These are phyloP conservation scores for Cystoisospora suis DNA, from an alignment of 169 alveolate species.

Conservation along the genomic window DNA sequence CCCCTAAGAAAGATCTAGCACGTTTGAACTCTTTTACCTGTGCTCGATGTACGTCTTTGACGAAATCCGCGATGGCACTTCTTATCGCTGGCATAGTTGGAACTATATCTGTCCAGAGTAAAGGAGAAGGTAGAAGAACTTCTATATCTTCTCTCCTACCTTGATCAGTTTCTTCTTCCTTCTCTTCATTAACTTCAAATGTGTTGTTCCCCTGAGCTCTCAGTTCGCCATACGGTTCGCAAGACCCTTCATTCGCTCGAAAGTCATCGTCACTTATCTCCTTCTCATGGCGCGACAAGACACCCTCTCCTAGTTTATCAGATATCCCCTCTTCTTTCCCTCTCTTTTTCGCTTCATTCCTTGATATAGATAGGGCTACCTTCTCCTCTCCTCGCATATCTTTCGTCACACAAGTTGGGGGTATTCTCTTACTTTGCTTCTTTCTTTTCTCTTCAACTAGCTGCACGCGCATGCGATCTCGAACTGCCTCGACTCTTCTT, in stretches of 20 bases:
- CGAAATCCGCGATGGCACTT: neutral
- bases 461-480: neutral
- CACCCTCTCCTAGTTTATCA: too few species aligned
- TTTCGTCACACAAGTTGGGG: too few species aligned
- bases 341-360: too few species aligned
- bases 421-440: too few species aligned
- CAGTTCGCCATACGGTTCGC: neutral
- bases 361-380: too few species aligned
- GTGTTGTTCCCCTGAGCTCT: neutral
- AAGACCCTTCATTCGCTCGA: too few species aligned
- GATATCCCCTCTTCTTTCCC: too few species aligned
- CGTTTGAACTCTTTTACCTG: neutral
- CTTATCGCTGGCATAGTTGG: conserved; percentile 20
- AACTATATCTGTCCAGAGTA: conserved; percentile 19
- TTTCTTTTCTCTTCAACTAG: too few species aligned
- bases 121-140: neutral
- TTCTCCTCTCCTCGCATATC: too few species aligned
- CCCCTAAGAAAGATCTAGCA: neutral
- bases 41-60: conserved; percentile 14
- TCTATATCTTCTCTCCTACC: too few species aligned
- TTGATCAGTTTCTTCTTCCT: neutral
- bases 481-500: neutral
- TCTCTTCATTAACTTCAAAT: neutral
- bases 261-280: too few species aligned
- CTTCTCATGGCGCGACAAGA: too few species aligned